These are phyloP conservation scores for Friedmanniomyces simplex DNA, from an alignment of 495 filamentous ascomycete species.

Conservation along the genomic window DNA sequence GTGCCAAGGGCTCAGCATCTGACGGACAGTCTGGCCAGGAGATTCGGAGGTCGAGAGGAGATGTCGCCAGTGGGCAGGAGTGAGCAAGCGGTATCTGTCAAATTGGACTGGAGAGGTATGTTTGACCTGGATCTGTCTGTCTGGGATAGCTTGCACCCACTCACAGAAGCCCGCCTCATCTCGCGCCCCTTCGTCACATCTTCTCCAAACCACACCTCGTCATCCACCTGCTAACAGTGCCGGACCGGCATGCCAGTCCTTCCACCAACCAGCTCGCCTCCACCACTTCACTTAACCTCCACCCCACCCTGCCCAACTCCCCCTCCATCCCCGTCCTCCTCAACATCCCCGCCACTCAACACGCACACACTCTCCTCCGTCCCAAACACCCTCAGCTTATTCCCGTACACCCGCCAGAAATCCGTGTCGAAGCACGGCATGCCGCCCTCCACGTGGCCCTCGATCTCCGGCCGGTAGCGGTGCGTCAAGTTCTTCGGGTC, in stretches of 20 bases:
- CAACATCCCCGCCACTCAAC: conserved; percentile 17
- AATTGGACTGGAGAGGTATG: no score
- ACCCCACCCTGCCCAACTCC: conserved; percentile 10
- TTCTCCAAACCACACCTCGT: no score
- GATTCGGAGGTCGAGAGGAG: no score
- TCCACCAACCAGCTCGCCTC: background rate
- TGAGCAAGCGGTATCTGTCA: no score
- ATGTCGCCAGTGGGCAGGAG: no score
- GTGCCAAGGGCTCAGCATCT: no score
- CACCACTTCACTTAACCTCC: conserved; percentile 1
- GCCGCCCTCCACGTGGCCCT: conserved; percentile 9
- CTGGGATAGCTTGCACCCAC: conserved; percentile 2
- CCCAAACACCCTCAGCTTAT: conserved; percentile 56
- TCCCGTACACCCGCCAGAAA: conserved; percentile 56
- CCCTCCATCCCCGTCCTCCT: background rate
- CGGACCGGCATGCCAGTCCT: no score
- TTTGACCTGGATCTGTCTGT: background rate
- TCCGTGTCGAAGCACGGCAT: conserved; percentile 40
- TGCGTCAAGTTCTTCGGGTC: conserved; percentile 5
- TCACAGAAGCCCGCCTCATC: background rate
- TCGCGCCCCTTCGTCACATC: background rate
- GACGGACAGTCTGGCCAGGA: no score
- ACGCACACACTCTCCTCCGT: conserved; percentile 46
- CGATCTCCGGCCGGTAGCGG: background rate
- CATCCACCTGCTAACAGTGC: no score